Percentiles rank a stretch among this genome's conserved stretches.
phyloP scores from a whole-genome alignment of 2,329 filamentous ascomycete species.

The Aureobasidium mangrovei region DNA sequence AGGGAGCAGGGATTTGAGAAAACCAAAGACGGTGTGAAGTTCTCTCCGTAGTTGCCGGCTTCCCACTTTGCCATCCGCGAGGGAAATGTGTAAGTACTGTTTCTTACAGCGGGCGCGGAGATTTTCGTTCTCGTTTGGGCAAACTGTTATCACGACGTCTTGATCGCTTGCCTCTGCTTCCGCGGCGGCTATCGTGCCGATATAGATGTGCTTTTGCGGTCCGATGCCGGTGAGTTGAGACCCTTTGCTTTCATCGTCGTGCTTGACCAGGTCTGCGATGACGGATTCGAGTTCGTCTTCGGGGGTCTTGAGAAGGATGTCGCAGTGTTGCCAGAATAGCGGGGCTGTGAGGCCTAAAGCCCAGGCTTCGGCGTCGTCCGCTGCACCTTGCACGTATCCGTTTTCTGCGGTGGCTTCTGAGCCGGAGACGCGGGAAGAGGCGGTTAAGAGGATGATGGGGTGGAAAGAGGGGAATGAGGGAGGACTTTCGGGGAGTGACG shows the following conservation, averaged over 20 bases:
- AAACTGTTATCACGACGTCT: constrained; percentile 29
- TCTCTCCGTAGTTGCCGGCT: constrained; percentile 73
- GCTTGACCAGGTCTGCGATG: constrained; percentile 38
- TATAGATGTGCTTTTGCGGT: constrained; percentile 33
- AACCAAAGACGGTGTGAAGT: constrained; percentile 53
- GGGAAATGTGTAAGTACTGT: constrained; percentile 49
- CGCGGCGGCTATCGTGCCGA: constrained; percentile 33
- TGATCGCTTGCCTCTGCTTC: constrained; percentile 25
- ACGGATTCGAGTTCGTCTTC: constrained; percentile 55
- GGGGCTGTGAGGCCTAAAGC: constrained; percentile 66
- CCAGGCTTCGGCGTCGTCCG: constrained; percentile 94
- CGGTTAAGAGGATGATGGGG: constrained; percentile 76
- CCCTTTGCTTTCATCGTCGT: constrained; percentile 15
- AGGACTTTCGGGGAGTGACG: constrained; percentile 39
- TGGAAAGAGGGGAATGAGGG: constrained; percentile 50
- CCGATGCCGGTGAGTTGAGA: constrained; percentile 30
- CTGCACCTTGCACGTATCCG: constrained; percentile 87
- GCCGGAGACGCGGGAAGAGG: constrained; percentile 62
- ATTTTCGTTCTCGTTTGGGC: neutral
- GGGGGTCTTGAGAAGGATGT: constrained; percentile 49
- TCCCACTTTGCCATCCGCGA: constrained; percentile 66
- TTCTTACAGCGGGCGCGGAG: constrained; percentile 30
- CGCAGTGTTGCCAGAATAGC: constrained; percentile 68
- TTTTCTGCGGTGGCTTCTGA: constrained; percentile 56
- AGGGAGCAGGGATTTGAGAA: constrained; percentile 32